Conservation (phyloP, 352 stramenopile genomes). For the Blastocystis sp. region DNA sequence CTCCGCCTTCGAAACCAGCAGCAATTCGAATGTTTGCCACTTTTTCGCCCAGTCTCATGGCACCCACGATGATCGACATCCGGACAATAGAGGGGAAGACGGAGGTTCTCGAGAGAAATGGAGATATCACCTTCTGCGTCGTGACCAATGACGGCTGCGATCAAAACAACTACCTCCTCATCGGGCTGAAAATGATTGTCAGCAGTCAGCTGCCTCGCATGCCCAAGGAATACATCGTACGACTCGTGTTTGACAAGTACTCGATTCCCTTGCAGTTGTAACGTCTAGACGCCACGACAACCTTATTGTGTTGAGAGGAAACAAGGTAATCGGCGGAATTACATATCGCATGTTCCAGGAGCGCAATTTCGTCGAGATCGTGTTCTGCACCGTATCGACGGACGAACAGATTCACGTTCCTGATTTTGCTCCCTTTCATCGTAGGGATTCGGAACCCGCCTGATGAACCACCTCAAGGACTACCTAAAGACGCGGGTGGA, state of each 20-base stretch:
- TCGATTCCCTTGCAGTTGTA: slow-evolving; percentile 64
- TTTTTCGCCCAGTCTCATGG: slow-evolving; percentile 23
- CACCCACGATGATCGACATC: slow-evolving; percentile 39
- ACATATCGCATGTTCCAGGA: slow-evolving; percentile 90
- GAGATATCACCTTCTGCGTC: slow-evolving; percentile 70
- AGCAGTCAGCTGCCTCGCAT: slow-evolving; percentile 78
- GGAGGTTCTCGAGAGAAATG: slow-evolving; percentile 50
- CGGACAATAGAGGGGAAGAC: slow-evolving; percentile 45
- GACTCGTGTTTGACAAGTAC: slow-evolving; percentile 92
- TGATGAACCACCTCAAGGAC: slow-evolving; percentile 99
- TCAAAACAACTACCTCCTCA: slow-evolving; percentile 85
- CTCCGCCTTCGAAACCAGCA: background rate
- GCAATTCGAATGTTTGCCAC: background rate
- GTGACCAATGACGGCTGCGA: slow-evolving; percentile 83
- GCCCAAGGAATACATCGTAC: slow-evolving; percentile 97
- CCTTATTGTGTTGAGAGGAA: slow-evolving; percentile 87
- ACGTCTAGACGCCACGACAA: slow-evolving; percentile 77
- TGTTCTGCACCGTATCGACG: slow-evolving; percentile 95
- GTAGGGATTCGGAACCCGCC: slow-evolving; percentile 89
- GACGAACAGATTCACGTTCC: slow-evolving; percentile 79
- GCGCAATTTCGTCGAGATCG: slow-evolving; percentile 96
- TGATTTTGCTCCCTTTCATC: slow-evolving; percentile 36
- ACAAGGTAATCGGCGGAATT: slow-evolving; percentile 91
- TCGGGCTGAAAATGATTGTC: slow-evolving; percentile 82
- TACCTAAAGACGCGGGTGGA: slow-evolving; percentile 80